These are phyloP conservation scores for Chimonanthus salicifolius DNA, from an alignment of 164 flowering plant genomes.

Conservation along the genomic window DNA sequence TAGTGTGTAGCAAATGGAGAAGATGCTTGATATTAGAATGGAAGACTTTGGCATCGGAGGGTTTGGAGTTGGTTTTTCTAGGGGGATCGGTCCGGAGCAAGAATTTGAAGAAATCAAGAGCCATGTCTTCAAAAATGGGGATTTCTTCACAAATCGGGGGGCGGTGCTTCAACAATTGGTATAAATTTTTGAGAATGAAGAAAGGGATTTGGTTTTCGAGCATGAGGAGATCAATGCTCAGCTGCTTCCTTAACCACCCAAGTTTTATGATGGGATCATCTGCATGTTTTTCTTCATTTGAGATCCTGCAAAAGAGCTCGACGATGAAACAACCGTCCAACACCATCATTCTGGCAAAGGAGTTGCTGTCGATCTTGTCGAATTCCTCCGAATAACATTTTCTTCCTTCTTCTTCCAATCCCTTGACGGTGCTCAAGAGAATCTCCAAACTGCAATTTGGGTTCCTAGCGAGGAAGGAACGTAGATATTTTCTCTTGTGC, in stretches of 20 bases:
- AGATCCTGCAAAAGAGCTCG: no score
- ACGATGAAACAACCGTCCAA: conserved; percentile 49
- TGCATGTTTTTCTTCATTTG: no score
- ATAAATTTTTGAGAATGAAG: background rate
- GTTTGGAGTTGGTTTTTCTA: no score
- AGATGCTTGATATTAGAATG: no score
- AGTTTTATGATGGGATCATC: no score
- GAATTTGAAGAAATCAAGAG: background rate
- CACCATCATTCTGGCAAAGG: conserved; percentile 54
- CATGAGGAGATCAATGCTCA: conserved; percentile 3
- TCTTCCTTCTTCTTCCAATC: conserved; percentile 42
- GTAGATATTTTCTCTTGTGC: no score
- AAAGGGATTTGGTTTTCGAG: background rate
- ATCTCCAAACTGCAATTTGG: conserved; percentile 27
- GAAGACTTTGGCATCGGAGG: no score
- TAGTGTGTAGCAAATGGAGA: no score
- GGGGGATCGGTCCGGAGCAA: background rate
- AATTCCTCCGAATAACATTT: conserved; percentile 46
- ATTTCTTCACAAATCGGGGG: background rate
- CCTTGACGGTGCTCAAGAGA: conserved; percentile 23
- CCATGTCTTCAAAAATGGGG: background rate
- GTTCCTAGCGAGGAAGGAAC: conserved; percentile 25
- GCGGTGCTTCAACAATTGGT: background rate
- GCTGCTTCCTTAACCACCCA: no score
- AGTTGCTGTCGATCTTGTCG: conserved; percentile 23